Percentiles rank a stretch among this genome's conserved stretches.
Conservation (phyloP, 2,329 filamentous ascomycete genomes). For the Paecilomyces variotii region DNA sequence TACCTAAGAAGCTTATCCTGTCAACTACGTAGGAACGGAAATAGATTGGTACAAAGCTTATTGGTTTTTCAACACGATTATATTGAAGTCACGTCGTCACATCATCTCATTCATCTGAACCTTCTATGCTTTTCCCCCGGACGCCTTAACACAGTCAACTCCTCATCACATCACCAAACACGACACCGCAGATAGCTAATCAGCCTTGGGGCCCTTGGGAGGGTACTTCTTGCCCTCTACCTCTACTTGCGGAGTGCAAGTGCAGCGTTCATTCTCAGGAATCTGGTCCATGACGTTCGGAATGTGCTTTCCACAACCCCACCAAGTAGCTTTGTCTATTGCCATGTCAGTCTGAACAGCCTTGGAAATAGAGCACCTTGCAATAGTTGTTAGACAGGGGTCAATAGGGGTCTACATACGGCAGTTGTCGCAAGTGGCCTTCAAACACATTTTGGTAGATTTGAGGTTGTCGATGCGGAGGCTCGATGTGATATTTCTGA, state of each 20-base stretch:
- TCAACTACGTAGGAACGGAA: neutral
- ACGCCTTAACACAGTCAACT: constrained; percentile 4
- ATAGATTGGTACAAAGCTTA: neutral
- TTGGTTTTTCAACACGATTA: neutral
- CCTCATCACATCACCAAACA: constrained; percentile 11
- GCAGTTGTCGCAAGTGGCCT: neutral
- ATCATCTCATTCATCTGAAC: neutral
- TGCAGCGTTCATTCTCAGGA: constrained; percentile 53
- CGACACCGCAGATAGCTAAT: constrained; percentile 26
- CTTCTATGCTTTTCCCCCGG: neutral
- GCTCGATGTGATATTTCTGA: neutral
- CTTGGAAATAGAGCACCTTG: neutral
- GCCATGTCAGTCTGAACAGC: constrained; percentile 6
- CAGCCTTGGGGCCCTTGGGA: constrained; percentile 47
- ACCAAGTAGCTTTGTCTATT: constrained; percentile 55
- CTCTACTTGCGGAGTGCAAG: constrained; percentile 56
- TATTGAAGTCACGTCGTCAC: neutral
- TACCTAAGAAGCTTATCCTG: no score
- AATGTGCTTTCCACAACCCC: constrained; percentile 57
- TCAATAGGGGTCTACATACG: neutral
- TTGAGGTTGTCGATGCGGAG: neutral
- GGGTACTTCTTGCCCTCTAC: constrained; percentile 56
- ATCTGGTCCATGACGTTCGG: constrained; percentile 54
- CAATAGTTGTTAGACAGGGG: neutral
- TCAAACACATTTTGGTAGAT: neutral